phyloP scores from a whole-genome alignment of 163 green algal species.

The Prototheca wickerhamii region DNA sequence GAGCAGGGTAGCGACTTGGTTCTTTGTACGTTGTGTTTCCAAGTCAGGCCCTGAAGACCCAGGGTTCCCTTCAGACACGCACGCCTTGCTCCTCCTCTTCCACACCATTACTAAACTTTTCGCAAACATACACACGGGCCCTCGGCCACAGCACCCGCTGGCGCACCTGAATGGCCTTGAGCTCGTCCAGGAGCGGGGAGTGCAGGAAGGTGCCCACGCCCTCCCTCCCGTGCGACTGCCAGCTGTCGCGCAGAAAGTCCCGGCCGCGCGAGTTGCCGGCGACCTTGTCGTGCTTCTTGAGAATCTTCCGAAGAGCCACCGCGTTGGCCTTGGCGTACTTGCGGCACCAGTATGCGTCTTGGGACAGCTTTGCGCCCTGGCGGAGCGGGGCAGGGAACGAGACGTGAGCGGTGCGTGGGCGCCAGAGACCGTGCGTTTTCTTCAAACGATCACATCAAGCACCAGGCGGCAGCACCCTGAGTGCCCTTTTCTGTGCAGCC shows the following conservation, averaged over 20 bases:
- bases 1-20: no score
- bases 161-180: conserved; percentile 33
- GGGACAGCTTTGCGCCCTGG: conserved; percentile 5
- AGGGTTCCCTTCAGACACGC: no score
- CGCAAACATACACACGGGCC: no score
- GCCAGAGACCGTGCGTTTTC: not conserved
- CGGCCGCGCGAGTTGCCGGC: conserved; percentile 24
- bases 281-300: conserved; percentile 44
- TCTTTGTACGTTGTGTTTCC: no score
- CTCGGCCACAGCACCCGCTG: no score
- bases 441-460: not conserved
- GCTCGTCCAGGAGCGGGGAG: conserved; percentile 41
- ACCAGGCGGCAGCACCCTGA: not conserved
- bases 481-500: no score
- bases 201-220: conserved; percentile 32
- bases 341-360: conserved; percentile 30
- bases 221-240: not conserved
- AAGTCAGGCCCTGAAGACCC: no score
- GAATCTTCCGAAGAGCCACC: conserved; percentile 35
- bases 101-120: no score
- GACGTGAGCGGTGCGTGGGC: not conserved
- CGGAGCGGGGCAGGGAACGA: not conserved
- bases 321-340: conserved; percentile 28
- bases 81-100: no score
- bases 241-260: conserved; percentile 19